Evolutionary conservation across 345 rosid species (phyloP).

Genomic region (Citrus inodora): DNA sequence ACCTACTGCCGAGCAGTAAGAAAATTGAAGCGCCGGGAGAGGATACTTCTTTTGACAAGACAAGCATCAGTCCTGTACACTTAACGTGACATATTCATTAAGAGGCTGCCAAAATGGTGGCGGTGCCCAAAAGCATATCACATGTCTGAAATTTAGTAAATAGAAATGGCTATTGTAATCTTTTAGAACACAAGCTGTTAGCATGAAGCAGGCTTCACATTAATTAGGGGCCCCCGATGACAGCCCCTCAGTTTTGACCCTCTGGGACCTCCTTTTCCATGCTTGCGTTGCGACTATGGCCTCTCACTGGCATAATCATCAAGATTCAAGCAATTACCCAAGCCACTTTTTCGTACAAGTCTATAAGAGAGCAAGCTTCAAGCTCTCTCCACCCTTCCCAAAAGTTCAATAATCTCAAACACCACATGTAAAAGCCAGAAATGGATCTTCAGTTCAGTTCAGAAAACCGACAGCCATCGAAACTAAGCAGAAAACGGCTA

Average conservation of each 20-base stretch:
- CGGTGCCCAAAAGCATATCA: conserved; percentile 7
- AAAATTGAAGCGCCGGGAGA: too few relatives aligned
- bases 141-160: not conserved
- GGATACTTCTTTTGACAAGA: not conserved
- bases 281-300: not conserved
- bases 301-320: not conserved
- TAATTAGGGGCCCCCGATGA: not conserved
- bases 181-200: not conserved
- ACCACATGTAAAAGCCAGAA: not conserved
- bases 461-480: not conserved
- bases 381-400: not conserved
- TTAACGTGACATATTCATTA: not conserved
- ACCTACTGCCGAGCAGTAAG: too few relatives aligned
- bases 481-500: conserved; percentile 14
- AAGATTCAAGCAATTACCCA: not conserved
- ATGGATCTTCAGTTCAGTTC: conserved; percentile 6
- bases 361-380: not conserved
- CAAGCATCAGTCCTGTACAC: not conserved
- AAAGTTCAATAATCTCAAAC: not conserved
- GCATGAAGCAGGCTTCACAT: not conserved
- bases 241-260: conserved; percentile 2
- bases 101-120: not conserved
- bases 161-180: not conserved
- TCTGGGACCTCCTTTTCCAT: not conserved
- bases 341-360: not conserved